Evolutionary conservation across 164 flowering plant species (phyloP).

Genomic region (Stephania japonica): DNA sequence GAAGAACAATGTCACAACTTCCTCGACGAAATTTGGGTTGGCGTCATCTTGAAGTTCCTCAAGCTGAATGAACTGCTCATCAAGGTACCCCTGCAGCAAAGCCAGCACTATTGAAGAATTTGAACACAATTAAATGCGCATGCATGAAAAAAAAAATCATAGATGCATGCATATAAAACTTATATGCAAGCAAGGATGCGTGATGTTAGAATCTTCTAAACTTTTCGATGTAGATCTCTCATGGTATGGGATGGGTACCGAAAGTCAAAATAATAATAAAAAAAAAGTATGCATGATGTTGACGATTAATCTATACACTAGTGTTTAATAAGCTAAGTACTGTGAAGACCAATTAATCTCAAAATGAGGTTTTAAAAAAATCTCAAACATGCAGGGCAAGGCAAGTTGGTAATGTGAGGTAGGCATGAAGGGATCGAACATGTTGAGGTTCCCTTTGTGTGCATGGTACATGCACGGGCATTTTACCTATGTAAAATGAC

Average conservation of each 20-base stretch:
- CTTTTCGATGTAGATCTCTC: too few species aligned
- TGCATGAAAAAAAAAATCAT: not conserved
- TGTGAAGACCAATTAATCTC: not conserved
- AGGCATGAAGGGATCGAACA: not conserved
- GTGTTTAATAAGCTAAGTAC: not conserved
- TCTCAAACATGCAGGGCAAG: not conserved
- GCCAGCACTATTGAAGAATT: not conserved
- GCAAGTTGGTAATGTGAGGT: not conserved
- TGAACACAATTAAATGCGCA: not conserved
- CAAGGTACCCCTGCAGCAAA: constrained; percentile 50
- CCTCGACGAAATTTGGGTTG: constrained; percentile 77
- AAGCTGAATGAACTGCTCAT: constrained; percentile 59
- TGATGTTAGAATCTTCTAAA: too few species aligned
- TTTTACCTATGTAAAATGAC: not conserved
- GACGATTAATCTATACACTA: not conserved
- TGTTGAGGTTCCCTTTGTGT: not conserved
- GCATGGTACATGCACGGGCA: not conserved
- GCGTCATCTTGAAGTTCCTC: constrained; percentile 67
- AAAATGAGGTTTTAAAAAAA: too few species aligned
- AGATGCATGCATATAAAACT: not conserved
- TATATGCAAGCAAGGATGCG: not conserved
- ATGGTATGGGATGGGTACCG: not conserved
- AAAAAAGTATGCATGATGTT: not conserved
- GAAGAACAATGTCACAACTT: constrained; percentile 55
- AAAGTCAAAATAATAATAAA: not conserved